A percentile compares a stretch with the other conserved stretches of the same genome.
phyloP scores from a whole-genome alignment of 768 basidiomycete species.

The Lactifluus hygrophoroides region DNA sequence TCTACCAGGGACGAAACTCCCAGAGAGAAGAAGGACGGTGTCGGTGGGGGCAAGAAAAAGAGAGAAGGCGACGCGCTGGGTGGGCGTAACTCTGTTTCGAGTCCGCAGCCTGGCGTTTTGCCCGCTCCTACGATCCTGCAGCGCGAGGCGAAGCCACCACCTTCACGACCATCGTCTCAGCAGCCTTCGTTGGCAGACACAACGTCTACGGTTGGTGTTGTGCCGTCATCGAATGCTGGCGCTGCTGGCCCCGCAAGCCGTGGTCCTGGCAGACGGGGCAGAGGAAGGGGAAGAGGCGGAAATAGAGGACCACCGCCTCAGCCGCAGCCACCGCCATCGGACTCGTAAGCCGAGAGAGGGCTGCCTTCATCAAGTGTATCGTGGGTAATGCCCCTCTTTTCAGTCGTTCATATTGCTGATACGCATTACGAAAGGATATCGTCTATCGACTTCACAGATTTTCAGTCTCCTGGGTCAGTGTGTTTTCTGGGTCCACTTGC shows the following conservation, averaged over 20 bases:
- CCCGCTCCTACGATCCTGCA: conserved; percentile 24
- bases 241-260: not conserved
- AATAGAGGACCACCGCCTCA: not conserved
- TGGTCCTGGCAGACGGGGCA: conserved; percentile 6
- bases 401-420: too few relatives aligned
- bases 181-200: not conserved
- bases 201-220: not conserved
- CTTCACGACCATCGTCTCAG: not conserved
- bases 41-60: conserved; percentile 3
- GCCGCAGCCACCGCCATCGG: too few relatives aligned
- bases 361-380: too few relatives aligned
- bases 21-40: conserved; percentile 15
- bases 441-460: too few relatives aligned
- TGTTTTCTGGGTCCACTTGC: too few relatives aligned
- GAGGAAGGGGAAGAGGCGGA: conserved; percentile 12
- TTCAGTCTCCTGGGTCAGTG: too few relatives aligned
- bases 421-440: too few relatives aligned
- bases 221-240: not conserved
- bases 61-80: not conserved
- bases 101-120: conserved; percentile 7
- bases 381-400: too few relatives aligned
- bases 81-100: not conserved
- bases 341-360: too few relatives aligned
- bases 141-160: conserved; percentile 18
- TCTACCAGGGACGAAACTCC: conserved; percentile 17